phyloP scores from a whole-genome alignment of 345 rosid genomes.

The Euphorbia peplus region DNA sequence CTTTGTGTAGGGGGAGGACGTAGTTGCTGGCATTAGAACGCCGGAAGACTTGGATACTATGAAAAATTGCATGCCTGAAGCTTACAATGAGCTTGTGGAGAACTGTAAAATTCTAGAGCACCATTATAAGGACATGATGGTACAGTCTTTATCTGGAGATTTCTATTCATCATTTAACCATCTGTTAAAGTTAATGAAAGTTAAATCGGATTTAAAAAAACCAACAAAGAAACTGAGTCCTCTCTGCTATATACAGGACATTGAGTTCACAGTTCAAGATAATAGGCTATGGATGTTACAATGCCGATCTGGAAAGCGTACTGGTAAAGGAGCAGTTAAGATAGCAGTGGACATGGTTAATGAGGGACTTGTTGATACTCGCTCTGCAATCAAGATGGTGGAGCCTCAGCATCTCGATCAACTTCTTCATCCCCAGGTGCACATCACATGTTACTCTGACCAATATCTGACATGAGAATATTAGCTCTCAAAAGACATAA shows the following conservation, averaged over 20 bases:
- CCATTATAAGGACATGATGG: constrained; percentile 98
- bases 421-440: constrained; percentile 92
- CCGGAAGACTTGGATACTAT: constrained; percentile 77
- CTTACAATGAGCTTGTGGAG: constrained; percentile 79
- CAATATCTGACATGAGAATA: background rate
- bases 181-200: background rate
- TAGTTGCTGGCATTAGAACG: constrained; percentile 94
- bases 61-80: constrained; percentile 73
- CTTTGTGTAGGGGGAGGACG: constrained; percentile 77
- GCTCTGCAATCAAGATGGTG: constrained; percentile 65
- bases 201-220: background rate
- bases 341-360: constrained; percentile 87
- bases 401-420: constrained; percentile 90
- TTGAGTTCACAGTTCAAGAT: constrained; percentile 96
- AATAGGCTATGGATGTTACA: constrained; percentile 96
- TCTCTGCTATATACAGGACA: constrained; percentile 48
- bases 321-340: constrained; percentile 87
- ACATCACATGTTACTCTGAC: background rate
- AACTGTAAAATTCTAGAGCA: constrained; percentile 78
- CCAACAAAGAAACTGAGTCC: background rate
- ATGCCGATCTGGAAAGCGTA: constrained; percentile 86
- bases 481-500: background rate
- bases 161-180: background rate
- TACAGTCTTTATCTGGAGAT: constrained; percentile 17
- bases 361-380: constrained; percentile 74